Percentiles rank a stretch among this genome's conserved stretches.
Evolutionary conservation across 306 rosid genomes (phyloP).

Genomic region (Alnus glutinosa): DNA sequence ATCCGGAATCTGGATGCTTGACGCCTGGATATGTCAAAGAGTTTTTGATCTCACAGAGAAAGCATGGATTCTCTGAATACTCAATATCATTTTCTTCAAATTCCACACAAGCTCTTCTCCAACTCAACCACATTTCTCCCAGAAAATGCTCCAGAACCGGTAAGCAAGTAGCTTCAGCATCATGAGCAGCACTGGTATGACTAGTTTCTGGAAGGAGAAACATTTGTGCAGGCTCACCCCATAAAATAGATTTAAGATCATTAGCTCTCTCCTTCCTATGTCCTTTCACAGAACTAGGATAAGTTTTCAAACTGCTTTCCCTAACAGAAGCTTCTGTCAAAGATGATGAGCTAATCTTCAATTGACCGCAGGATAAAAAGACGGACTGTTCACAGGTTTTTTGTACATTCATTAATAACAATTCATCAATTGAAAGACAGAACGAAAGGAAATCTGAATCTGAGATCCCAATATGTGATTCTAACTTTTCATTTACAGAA

Average conservation of each 20-base stretch:
- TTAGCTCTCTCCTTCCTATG: conserved; percentile 32
- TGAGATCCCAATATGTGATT: conserved; percentile 53
- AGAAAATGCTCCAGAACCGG: conserved; percentile 42
- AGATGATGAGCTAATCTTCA: conserved; percentile 56
- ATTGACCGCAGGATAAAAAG: conserved; percentile 69
- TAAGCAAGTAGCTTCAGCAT: conserved; percentile 46
- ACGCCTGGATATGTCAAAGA: conserved; percentile 47
- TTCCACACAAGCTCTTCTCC: conserved; percentile 53
- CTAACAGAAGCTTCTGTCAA: conserved; percentile 28
- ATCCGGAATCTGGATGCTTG: conserved; percentile 45
- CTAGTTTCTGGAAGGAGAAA: conserved; percentile 49
- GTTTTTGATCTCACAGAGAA: conserved; percentile 60
- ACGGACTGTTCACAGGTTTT: conserved; percentile 62
- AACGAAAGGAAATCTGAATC: conserved; percentile 46
- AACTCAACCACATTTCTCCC: conserved; percentile 55
- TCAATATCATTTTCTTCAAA: conserved; percentile 49
- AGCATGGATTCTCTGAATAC: conserved; percentile 66
- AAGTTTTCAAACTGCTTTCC: conserved; percentile 32
- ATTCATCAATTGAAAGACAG: conserved; percentile 46
- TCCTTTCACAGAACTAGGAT: conserved; percentile 39
- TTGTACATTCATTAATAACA: conserved; percentile 45
- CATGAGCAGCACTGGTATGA: conserved; percentile 14
- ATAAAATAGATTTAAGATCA: conserved; percentile 53
- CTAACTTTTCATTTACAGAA: conserved; percentile 48
- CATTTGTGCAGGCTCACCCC: conserved; percentile 63